These are phyloP conservation scores for Gremmenia infestans DNA, from an alignment of 2,329 filamentous ascomycete species.

Conservation along the genomic window DNA sequence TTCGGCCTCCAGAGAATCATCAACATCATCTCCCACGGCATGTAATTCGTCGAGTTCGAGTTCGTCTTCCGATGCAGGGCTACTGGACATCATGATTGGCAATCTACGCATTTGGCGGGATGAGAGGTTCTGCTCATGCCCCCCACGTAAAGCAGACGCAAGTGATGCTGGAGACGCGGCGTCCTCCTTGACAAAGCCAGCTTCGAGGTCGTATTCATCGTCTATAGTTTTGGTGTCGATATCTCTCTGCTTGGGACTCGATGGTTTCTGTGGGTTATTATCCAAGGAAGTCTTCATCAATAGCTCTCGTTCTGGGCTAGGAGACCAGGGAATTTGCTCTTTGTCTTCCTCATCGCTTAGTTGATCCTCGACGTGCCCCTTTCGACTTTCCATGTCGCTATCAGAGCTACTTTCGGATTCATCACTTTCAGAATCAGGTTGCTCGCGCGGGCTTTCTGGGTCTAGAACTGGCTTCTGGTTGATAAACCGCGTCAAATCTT, in stretches of 20 bases:
- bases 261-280: neutral
- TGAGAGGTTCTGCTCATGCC: neutral
- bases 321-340: neutral
- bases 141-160: neutral
- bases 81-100: slow-evolving; percentile 1
- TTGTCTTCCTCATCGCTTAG: neutral
- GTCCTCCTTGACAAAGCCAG: neutral
- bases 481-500: slow-evolving; percentile 15
- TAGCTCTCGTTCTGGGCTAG: neutral
- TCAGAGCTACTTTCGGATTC: neutral
- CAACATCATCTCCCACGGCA: slow-evolving; percentile 21
- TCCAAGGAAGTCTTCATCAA: neutral
- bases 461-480: neutral
- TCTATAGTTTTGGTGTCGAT: neutral
- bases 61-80: slow-evolving; percentile 20
- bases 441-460: neutral
- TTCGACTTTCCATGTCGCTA: neutral
- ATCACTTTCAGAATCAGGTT: neutral
- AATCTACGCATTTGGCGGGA: neutral
- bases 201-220: neutral
- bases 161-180: neutral
- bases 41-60: slow-evolving; percentile 22
- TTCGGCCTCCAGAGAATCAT: neutral
- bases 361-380: neutral
- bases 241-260: neutral